A percentile compares a stretch with the other conserved stretches of the same genome.
Evolutionary conservation across 2,329 filamentous ascomycete genomes (phyloP).

Genomic region (Colletotrichum eleusines): DNA sequence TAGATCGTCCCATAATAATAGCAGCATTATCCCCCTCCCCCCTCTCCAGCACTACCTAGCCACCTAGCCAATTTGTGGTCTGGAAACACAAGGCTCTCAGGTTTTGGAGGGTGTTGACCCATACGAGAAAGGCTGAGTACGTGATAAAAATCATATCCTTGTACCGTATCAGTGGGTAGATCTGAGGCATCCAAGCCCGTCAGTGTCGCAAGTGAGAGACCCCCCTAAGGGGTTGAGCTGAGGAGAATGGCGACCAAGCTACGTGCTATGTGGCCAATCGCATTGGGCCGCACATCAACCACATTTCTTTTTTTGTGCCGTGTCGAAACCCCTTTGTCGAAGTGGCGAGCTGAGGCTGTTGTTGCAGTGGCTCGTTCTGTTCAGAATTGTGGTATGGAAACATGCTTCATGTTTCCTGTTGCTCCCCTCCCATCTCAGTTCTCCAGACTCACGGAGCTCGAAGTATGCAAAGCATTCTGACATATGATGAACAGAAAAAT

Average conservation of each 20-base stretch:
- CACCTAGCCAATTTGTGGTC: conserved; percentile 7
- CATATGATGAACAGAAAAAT: background rate
- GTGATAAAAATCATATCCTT: conserved; percentile 20
- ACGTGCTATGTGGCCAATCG: background rate
- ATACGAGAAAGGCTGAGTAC: conserved; percentile 17
- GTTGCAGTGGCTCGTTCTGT: conserved; percentile 8
- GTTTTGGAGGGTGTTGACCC: conserved; percentile 10
- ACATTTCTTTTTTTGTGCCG: conserved; percentile 22
- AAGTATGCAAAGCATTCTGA: background rate
- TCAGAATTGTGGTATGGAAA: background rate
- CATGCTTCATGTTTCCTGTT: background rate
- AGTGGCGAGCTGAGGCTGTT: conserved; percentile 7
- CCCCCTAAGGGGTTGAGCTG: background rate
- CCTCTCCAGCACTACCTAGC: background rate
- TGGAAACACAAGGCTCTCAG: conserved; percentile 3
- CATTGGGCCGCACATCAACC: background rate
- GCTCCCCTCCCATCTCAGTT: background rate
- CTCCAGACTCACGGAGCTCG: background rate
- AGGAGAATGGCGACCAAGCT: background rate
- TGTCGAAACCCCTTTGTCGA: conserved; percentile 4
- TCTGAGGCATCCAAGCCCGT: conserved; percentile 40
- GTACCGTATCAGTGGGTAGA: conserved; percentile 36
- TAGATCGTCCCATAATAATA: conserved; percentile 25
- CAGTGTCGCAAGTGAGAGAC: conserved; percentile 34
- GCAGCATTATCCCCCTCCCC: conserved; percentile 11